phyloP scores from a whole-genome alignment of 202 grass and related monocot genomes.

The Schoenoplectus tabernaemontani region DNA sequence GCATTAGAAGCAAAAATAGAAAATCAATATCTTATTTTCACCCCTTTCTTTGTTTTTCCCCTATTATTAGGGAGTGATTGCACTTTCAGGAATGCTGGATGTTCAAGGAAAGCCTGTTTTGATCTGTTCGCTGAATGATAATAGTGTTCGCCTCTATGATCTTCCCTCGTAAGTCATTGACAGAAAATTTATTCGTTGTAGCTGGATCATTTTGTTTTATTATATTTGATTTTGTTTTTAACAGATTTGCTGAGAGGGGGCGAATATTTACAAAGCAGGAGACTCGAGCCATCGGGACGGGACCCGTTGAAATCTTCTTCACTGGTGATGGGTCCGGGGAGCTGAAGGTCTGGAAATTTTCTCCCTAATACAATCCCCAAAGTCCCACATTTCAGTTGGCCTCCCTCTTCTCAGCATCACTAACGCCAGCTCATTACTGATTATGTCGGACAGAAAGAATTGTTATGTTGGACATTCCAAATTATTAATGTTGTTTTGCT shows the following conservation, averaged over 20 bases:
- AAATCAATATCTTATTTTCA: background rate
- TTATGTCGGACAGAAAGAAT: too few species aligned
- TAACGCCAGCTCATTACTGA: too few species aligned
- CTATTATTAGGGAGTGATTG: conserved; percentile 54
- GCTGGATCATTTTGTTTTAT: conserved; percentile 6
- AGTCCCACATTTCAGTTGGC: too few species aligned
- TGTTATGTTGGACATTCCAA: too few species aligned
- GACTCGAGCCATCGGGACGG: conserved; percentile 58
- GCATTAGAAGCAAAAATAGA: background rate
- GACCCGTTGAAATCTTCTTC: conserved; percentile 81
- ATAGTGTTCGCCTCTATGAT: conserved; percentile 62
- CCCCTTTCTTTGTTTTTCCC: background rate
- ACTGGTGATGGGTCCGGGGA: conserved; percentile 86
- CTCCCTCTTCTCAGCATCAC: too few species aligned
- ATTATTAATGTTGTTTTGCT: too few species aligned
- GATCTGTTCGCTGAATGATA: conserved; percentile 81
- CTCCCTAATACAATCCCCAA: too few species aligned
- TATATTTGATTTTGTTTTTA: conserved; percentile 13
- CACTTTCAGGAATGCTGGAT: conserved; percentile 72
- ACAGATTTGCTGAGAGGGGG: conserved; percentile 79
- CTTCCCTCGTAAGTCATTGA: conserved; percentile 68
- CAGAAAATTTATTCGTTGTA: conserved; percentile 13
- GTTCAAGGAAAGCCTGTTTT: conserved; percentile 78
- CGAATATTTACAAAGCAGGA: conserved; percentile 72
- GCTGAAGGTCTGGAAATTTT: conserved; percentile 72